phyloP scores from a whole-genome alignment of 441 rosid genomes.

The Arabidopsis hybrid region DNA sequence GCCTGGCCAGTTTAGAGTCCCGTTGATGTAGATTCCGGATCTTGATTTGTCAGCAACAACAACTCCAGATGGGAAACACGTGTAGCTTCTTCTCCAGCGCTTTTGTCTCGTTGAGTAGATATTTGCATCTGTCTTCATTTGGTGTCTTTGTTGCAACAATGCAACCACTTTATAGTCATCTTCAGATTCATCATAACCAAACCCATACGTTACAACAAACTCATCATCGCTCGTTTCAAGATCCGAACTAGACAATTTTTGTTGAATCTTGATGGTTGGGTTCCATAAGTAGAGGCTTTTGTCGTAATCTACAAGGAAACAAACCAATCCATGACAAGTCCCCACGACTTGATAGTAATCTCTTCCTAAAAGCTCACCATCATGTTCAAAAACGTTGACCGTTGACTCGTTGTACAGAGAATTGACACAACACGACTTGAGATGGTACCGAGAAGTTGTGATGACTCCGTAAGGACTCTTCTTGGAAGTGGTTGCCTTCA shows the following conservation, averaged over 20 bases:
- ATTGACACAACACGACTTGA: constrained; percentile 42
- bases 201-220: constrained; percentile 37
- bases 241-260: constrained; percentile 33
- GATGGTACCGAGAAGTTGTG: constrained; percentile 41
- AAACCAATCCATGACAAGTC: constrained; percentile 49
- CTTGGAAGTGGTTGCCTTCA: constrained; percentile 25
- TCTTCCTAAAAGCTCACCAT: constrained; percentile 45
- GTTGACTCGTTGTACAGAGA: constrained; percentile 38
- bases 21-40: constrained; percentile 39
- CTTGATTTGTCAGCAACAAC: constrained; percentile 34
- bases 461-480: constrained; percentile 36
- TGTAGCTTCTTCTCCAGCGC: constrained; percentile 37
- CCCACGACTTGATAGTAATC: constrained; percentile 47
- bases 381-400: constrained; percentile 27
- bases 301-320: constrained; percentile 34
- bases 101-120: constrained; percentile 37
- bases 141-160: constrained; percentile 32
- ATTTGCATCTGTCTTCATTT: constrained; percentile 21
- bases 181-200: constrained; percentile 44
- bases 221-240: constrained; percentile 31
- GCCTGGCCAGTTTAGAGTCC: constrained; percentile 43
- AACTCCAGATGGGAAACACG: constrained; percentile 28
- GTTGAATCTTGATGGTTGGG: constrained; percentile 41
- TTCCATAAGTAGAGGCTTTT: constrained; percentile 43
- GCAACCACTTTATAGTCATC: constrained; percentile 46